Percentiles rank a stretch among this genome's conserved stretches.
These are phyloP conservation scores for Tetraselmis chui DNA, from an alignment of 139 green algal species.

Conservation along the genomic window DNA sequence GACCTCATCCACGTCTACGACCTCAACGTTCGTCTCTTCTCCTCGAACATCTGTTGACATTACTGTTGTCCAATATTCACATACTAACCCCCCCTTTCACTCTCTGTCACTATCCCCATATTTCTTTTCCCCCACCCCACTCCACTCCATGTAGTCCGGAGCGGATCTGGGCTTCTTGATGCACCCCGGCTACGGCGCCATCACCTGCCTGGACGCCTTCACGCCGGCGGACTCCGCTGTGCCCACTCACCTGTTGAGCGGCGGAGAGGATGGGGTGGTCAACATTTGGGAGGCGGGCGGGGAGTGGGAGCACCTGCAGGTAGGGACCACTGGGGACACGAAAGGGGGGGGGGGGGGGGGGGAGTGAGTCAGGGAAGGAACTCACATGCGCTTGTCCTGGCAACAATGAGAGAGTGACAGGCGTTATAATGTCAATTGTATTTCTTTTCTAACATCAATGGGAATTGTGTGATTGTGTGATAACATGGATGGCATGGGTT, in stretches of 20 bases:
- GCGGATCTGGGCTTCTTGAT: constrained; percentile 75
- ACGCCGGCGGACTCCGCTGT: constrained; percentile 20
- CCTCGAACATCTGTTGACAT: too few species aligned
- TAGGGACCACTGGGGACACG: not conserved
- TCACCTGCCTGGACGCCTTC: constrained; percentile 64
- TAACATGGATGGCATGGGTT: too few species aligned
- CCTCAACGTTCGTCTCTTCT: constrained; percentile 37
- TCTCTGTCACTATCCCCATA: too few species aligned
- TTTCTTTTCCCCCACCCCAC: too few species aligned
- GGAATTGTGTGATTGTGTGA: not conserved
- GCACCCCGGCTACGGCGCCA: constrained; percentile 68
- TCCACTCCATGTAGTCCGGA: too few species aligned
- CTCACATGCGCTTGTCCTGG: constrained; percentile 12
- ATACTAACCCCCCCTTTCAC: too few species aligned
- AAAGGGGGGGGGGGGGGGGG: constrained; percentile 34
- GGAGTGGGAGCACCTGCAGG: constrained; percentile 19
- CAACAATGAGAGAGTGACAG: not conserved
- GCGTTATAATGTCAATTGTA: not conserved
- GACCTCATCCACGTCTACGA: constrained; percentile 77
- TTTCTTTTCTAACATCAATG: not conserved
- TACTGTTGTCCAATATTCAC: too few species aligned
- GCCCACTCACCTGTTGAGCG: constrained; percentile 72
- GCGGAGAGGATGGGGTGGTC: constrained; percentile 68
- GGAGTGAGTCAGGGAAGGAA: constrained; percentile 62
- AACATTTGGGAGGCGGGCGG: constrained; percentile 56